A percentile compares a stretch with the other conserved stretches of the same genome.
Conservation (phyloP, 2,329 filamentous ascomycete species). For the Colletotrichum abscissum region DNA sequence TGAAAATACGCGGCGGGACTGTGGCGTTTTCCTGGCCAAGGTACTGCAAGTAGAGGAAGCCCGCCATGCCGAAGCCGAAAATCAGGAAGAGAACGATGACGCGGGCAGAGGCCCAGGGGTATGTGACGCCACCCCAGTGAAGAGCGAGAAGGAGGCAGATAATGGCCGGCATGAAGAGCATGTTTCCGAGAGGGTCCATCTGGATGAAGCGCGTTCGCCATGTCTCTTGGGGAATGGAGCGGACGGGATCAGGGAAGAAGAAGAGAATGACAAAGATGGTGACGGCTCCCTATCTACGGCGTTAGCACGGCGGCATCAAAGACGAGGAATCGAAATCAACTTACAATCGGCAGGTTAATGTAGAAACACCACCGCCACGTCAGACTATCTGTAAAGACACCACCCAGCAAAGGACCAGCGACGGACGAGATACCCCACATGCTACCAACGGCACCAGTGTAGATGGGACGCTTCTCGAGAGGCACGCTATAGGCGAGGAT, state of each 20-base stretch:
- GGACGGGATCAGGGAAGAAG: conserved; percentile 39
- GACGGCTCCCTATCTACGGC: conserved; percentile 44
- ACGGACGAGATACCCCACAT: conserved; percentile 60
- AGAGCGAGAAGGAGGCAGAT: conserved; percentile 62
- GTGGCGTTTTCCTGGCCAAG: conserved; percentile 54
- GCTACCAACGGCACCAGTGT: conserved; percentile 52
- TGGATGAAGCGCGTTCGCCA: conserved; percentile 25
- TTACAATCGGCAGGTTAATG: conserved; percentile 52
- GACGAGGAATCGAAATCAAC: conserved; percentile 8
- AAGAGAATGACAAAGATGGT: conserved; percentile 46
- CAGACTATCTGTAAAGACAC: conserved; percentile 48
- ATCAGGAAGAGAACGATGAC: conserved; percentile 64
- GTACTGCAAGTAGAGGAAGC: conserved; percentile 52
- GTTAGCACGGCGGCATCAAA: background rate
- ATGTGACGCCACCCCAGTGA: conserved; percentile 60
- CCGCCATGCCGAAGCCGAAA: conserved; percentile 50
- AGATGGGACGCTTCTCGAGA: conserved; percentile 46
- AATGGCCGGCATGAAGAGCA: conserved; percentile 48
- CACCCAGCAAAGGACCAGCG: conserved; percentile 47
- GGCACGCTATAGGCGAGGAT: conserved; percentile 54
- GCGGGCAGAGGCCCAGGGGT: conserved; percentile 60
- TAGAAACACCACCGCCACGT: conserved; percentile 55
- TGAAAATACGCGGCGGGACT: conserved; percentile 54
- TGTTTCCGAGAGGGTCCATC: conserved; percentile 42
- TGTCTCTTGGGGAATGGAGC: background rate